Evolutionary conservation across 2,329 filamentous ascomycete species (phyloP), one percentile per base, ranked within the genome.

Genomic region (Lecanicillium sp.): DNA sequence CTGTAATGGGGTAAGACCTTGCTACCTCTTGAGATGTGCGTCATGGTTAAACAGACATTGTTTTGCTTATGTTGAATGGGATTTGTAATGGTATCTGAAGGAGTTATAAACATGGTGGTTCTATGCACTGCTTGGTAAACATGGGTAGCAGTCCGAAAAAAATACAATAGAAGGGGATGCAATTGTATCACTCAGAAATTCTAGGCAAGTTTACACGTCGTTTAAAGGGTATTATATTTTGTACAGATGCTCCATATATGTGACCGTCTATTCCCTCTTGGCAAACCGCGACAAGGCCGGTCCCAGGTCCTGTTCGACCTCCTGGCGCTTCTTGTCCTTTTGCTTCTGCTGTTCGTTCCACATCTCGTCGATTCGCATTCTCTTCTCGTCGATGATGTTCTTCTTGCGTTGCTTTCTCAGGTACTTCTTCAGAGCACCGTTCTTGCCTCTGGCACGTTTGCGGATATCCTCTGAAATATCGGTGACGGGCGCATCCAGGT

Each of bases 301-400:
- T 0, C 92, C 92, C 48, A 96, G 68, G 49, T 90, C 83, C 42
- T 73, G 74, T 59, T 84, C 74, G 49, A 72, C 71, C 59, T 86
- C 77, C 55, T 78, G 54, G 34, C 67, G 64, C 63, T 76, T 74
- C 53, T 77, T 72, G 50, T 81, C 65, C 53, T 73, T 80, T 53
- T 80, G 76, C 57, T 81, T 74, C 50, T 81, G 75, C 59, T 77
- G 78, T 59, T 83, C 77, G 49, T 81, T 79, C 68, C 83, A 81
- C 58, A 95, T 69, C 63, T 88, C 86, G 59, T 96, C 86, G 34
- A 89, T 82, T 57, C 82, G 81, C 60, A 95, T 64, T 56, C 85
- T 81, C 74, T 90, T 89, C 72, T 96, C 92, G 68, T 98, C 92
- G 59, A 98, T 88, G 42, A 98, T 78, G 60, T 97, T 97, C 72